Evolutionary conservation across 2,329 filamentous ascomycete species (phyloP), one percentile per base, ranked within the genome.

Genomic region (Sodiomyces alkalinus): DNA sequence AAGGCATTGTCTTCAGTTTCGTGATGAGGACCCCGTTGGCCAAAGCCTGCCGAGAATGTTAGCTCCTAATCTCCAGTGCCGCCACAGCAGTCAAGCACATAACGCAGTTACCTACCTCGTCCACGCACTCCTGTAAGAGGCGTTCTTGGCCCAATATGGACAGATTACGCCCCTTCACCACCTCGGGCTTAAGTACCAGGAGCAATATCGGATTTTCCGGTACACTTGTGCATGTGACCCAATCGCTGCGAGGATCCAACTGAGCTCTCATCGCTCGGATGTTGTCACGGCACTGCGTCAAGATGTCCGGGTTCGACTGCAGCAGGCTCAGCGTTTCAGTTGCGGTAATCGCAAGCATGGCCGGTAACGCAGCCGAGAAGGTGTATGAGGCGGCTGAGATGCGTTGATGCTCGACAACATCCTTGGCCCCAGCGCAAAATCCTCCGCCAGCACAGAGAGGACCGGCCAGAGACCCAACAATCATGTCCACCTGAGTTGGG

Each of bases 351-450:
- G 90, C 85, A 29, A 93, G 63, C 61, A 98, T 79, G 13, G 90
- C 90, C 4, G 90, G 90, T 19, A 98, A 64, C 6, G 90, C 90
- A 3, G 90, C 90, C 17, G 87, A 96, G 58, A 83, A 98, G 4
- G 90, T 96, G 52, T 96, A 98, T 0, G 87, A 79, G 2, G 81
- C 74, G 4, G 87, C 82, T 7, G 81, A 83, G 45, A 98, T 86
- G 40, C 90, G 85, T 56, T 98, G 90, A 48, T 98, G 90, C 51
- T 92, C 82, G 12, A 96, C 81, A 12, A 96, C 86, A 47, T 94
- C 90, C 39, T 77, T 76, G 21, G 78, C 77, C 12, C 86, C 87
- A 11, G 87, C 86, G 49, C 90, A 98, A 62, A 98, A 98, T 11
- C 90, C 90, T 41, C 92, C 90, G 31, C 86, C 87, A 7, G 82